These are phyloP conservation scores for Nicotiana attenuata DNA, from an alignment of 257 asterid species.

Conservation along the genomic window DNA sequence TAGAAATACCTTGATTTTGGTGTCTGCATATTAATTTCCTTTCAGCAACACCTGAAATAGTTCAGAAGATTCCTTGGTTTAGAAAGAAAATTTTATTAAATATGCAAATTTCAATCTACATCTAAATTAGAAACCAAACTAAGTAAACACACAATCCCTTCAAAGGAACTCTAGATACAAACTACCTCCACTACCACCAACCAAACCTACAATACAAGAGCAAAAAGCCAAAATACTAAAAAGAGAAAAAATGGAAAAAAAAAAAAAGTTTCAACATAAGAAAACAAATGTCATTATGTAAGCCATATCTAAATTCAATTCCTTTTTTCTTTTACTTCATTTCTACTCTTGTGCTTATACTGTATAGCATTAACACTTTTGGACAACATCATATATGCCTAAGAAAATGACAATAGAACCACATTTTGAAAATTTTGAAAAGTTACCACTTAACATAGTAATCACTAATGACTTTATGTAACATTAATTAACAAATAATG, in stretches of 20 bases:
- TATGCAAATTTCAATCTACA: slow-evolving; percentile 33
- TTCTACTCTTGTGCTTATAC: slow-evolving; percentile 46
- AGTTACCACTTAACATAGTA: not conserved
- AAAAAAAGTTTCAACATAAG: slow-evolving; percentile 24
- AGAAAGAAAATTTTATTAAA: slow-evolving; percentile 11
- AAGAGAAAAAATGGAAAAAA: slow-evolving; percentile 11
- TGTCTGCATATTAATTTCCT: slow-evolving; percentile 60
- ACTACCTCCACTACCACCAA: slow-evolving; percentile 93
- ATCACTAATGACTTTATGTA: not conserved
- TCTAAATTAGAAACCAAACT: slow-evolving; percentile 25
- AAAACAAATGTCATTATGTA: slow-evolving; percentile 24
- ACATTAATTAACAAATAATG: not conserved
- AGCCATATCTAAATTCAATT: slow-evolving; percentile 27
- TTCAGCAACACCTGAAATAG: slow-evolving; percentile 39
- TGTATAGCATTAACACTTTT: slow-evolving; percentile 24
- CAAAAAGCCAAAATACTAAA: slow-evolving; percentile 17
- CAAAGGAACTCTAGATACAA: slow-evolving; percentile 62
- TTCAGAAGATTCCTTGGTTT: slow-evolving; percentile 34
- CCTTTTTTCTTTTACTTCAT: slow-evolving; percentile 33
- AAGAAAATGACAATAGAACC: not conserved
- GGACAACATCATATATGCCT: slow-evolving; percentile 19
- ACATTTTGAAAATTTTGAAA: not conserved
- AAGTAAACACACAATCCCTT: slow-evolving; percentile 51
- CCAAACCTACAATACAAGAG: slow-evolving; percentile 37
- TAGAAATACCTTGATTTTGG: slow-evolving; percentile 64